Percentiles rank a stretch among this genome's conserved stretches.
Conservation (phyloP, 108 stramenopile genomes). For the Skeletonema tropicum region DNA sequence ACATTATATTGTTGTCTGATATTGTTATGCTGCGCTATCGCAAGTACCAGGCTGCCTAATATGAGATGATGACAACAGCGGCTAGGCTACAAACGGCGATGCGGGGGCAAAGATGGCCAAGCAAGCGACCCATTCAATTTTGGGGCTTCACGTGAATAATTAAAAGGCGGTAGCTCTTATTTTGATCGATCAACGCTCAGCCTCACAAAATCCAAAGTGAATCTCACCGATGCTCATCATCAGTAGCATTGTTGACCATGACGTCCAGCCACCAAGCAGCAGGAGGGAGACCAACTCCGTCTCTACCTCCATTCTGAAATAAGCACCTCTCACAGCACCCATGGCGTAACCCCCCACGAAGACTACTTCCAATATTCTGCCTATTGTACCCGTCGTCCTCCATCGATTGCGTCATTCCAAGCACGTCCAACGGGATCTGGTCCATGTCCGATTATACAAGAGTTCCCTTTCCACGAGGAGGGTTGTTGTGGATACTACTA, state of each 20-base stretch:
- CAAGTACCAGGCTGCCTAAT: too few species aligned
- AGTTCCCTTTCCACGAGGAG: conserved; percentile 12
- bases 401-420: conserved; percentile 51
- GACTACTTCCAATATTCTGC: conserved; percentile 62
- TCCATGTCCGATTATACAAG: conserved; percentile 51
- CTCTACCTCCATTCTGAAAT: conserved; percentile 43
- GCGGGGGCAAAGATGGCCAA: too few species aligned
- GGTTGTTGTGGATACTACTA: not conserved
- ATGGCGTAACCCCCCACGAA: conserved; percentile 38
- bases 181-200: too few species aligned
- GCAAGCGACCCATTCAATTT: too few species aligned
- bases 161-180: too few species aligned
- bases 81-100: too few species aligned
- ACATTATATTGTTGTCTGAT: not conserved
- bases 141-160: too few species aligned
- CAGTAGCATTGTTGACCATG: too few species aligned
- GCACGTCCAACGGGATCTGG: conserved; percentile 49
- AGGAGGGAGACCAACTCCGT: conserved; percentile 10
- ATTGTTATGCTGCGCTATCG: too few species aligned
- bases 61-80: too few species aligned
- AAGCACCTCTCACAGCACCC: conserved; percentile 13
- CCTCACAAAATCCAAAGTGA: too few species aligned
- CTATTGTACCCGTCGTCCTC: conserved; percentile 40
- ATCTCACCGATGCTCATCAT: too few species aligned
- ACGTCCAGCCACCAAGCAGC: not conserved